Conservation (phyloP, 1,139 yeast genomes). For the Hemisphaericaspora lyxosophila region DNA sequence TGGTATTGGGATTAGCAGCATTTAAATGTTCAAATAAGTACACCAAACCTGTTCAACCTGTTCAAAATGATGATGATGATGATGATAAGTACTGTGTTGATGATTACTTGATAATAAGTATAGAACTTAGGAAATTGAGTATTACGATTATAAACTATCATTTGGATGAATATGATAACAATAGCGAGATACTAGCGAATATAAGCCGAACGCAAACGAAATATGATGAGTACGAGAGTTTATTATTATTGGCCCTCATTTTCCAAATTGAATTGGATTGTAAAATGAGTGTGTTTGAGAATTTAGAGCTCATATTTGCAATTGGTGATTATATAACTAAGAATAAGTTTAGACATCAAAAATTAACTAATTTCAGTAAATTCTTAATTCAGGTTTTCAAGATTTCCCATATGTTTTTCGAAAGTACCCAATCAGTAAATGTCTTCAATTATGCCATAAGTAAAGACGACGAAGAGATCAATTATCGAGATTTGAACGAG, state of each 20-base stretch:
- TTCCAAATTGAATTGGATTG: constrained; percentile 41
- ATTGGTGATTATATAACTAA: constrained; percentile 40
- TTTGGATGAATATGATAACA: constrained; percentile 43
- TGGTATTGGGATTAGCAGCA: constrained; percentile 30
- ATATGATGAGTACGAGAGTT: constrained; percentile 22
- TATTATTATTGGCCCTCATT: constrained; percentile 31
- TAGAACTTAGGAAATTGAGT: constrained; percentile 39
- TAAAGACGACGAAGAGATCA: constrained; percentile 27
- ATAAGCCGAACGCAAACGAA: constrained; percentile 6
- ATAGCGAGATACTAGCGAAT: constrained; percentile 16
- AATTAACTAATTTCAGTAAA: constrained; percentile 18
- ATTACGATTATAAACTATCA: constrained; percentile 39
- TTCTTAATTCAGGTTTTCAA: constrained; percentile 30
- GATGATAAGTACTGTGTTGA: constrained; percentile 21
- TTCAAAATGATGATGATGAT: too few relatives aligned
- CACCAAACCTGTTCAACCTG: constrained; percentile 7
- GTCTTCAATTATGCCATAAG: constrained; percentile 39
- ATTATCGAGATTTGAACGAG: constrained; percentile 38
- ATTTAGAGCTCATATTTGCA: constrained; percentile 43
- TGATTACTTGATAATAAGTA: constrained; percentile 29
- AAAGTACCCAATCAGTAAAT: constrained; percentile 42
- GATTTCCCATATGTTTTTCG: constrained; percentile 32
- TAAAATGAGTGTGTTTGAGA: constrained; percentile 41
- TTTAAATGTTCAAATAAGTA: constrained; percentile 18
- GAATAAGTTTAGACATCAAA: constrained; percentile 18